Evolutionary conservation across 768 basidiomycete genomes (phyloP).

Genomic region (Clitopilus passeckerianus): DNA sequence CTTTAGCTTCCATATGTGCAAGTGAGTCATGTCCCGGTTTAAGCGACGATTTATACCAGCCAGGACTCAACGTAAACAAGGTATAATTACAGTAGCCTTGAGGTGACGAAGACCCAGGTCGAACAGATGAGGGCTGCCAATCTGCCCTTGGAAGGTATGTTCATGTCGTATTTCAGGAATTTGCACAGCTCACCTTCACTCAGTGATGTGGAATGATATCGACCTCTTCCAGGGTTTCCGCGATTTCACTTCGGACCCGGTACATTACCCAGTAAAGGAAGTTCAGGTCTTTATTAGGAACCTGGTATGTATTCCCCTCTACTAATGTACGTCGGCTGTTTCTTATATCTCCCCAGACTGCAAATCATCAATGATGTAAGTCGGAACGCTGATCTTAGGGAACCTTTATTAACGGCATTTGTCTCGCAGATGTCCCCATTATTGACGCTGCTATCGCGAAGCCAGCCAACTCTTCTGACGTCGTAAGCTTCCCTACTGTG

Average conservation of each 20-base stretch:
- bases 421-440: constrained; percentile 58
- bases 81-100: constrained; percentile 43
- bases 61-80: constrained; percentile 6
- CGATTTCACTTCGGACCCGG: constrained; percentile 67
- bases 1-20: constrained; percentile 76
- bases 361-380: constrained; percentile 45
- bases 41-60: no score
- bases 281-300: constrained; percentile 48
- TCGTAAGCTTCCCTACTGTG: constrained; percentile 36
- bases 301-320: constrained; percentile 33
- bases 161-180: no score
- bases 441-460: constrained; percentile 60
- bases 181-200: not conserved
- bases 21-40: constrained; percentile 22
- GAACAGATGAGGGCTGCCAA: constrained; percentile 56
- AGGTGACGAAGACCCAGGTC: constrained; percentile 52
- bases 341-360: constrained; percentile 20
- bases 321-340: not conserved
- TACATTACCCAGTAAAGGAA: constrained; percentile 52
- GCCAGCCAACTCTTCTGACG: constrained; percentile 53
- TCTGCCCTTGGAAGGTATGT: constrained; percentile 70
- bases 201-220: constrained; percentile 79
- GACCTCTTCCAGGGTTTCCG: constrained; percentile 66
- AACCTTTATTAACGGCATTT: no score
- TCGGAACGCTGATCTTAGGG: not conserved